Base-by-base conservation (phyloP, 495 filamentous ascomycete genomes). In the Talaromyces wortmannii region DNA sequence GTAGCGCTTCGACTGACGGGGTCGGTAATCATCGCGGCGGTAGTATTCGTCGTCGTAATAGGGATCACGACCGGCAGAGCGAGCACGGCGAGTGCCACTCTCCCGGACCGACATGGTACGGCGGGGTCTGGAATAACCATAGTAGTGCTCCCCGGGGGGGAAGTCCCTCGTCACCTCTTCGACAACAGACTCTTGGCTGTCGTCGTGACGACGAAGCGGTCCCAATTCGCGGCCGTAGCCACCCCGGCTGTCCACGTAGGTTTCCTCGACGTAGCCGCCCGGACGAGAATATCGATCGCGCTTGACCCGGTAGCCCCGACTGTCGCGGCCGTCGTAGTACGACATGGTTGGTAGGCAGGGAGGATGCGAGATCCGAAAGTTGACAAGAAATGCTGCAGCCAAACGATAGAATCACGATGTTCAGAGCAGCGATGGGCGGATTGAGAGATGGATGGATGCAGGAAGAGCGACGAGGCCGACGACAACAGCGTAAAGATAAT, bases 131-230 rank as follows among this genome's bases (percentile, higher is more conserved):
- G 70, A 72, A 65, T 75, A 82, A 54, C 66, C 82, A 70, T 80
- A 72, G 55, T 71, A 66, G 68, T 66, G 84, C 30, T 73, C 69
- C 50, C 63, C 67, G 12, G 86, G 83, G 0, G 82, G 84, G 57
- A 86, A 89, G 32, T 88, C 83, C 48, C 84, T 80, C 56, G 75
- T 78, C 46, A 88, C 75, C 67, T 87, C 83, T 67, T 90, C 87
- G 57, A 88, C 69, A 3, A 81, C 78, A 30, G 84, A 72, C 54
- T 85, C 84, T 59, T 77, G 76, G 56, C 84, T 80, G 55, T 77
- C 72, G 49, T 79, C 77, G 16, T 71, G 64, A 48, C 78, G 78
- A 50, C 78, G 78, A 29, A 88, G 72, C 43, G 84, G 61, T 48
- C 81, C 81, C 32, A 61, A 60, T 4, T 66, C 61, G 31, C 58